Evolutionary conservation across 495 filamentous ascomycete genomes (phyloP).

Genomic region (Haplographium delicatum): DNA sequence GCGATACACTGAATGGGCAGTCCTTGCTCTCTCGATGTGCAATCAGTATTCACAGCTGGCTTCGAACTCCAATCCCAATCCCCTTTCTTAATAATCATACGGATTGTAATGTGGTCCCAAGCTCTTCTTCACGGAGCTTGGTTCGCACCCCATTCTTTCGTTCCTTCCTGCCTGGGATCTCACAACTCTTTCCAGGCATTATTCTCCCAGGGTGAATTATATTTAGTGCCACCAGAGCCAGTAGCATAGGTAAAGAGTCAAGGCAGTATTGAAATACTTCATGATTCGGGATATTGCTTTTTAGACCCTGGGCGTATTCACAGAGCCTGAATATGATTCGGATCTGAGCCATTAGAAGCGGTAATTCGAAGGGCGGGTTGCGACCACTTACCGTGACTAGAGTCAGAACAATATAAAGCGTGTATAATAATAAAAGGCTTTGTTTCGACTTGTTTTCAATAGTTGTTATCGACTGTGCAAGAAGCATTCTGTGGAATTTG

Average conservation of each 20-base stretch:
- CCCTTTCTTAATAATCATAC: too few relatives aligned
- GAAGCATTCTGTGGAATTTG: constrained; percentile 31
- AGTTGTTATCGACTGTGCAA: too few relatives aligned
- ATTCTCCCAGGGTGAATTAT: constrained; percentile 47
- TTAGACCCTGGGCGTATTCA: constrained; percentile 43
- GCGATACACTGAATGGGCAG: too few relatives aligned
- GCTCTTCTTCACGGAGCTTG: too few relatives aligned
- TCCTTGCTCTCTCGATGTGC: too few relatives aligned
- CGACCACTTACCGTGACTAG: constrained; percentile 41
- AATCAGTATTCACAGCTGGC: too few relatives aligned
- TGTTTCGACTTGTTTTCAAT: too few relatives aligned
- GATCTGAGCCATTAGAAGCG: constrained; percentile 24
- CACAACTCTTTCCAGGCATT: constrained; percentile 34
- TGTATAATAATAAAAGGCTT: too few relatives aligned
- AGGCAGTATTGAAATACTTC: constrained; percentile 44
- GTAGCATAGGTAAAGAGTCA: constrained; percentile 50
- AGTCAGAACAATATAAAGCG: constrained; percentile 29
- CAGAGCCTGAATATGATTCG: constrained; percentile 52
- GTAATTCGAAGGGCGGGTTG: too few relatives aligned
- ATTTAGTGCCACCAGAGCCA: constrained; percentile 41
- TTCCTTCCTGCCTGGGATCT: constrained; percentile 17
- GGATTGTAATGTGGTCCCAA: too few relatives aligned
- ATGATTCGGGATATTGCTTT: constrained; percentile 39
- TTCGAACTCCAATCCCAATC: too few relatives aligned
- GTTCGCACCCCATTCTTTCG: too few relatives aligned